phyloP scores from a whole-genome alignment of 2,329 filamentous ascomycete genomes.

The Phaeosphaeriaceae sp. region DNA sequence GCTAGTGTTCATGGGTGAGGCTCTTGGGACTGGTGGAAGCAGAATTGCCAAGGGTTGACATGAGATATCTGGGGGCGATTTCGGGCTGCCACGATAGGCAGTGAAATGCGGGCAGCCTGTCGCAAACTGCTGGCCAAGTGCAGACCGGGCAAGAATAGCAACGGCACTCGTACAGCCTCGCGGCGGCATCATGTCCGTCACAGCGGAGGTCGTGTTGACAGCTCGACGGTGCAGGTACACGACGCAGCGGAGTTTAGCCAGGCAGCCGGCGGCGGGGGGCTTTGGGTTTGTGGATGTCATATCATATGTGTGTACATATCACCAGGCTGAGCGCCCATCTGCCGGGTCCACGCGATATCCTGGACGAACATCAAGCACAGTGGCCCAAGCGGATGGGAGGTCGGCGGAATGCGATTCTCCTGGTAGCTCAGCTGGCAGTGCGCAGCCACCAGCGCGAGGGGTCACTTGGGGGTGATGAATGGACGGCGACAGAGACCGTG shows the following conservation, averaged over 20 bases:
- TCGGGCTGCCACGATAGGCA: background rate
- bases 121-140: conserved; percentile 11
- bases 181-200: conserved; percentile 18
- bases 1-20: conserved; percentile 23
- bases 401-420: conserved; percentile 13
- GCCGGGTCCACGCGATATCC: conserved; percentile 34
- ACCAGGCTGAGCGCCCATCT: conserved; percentile 33
- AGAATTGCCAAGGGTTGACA: background rate
- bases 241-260: conserved; percentile 7
- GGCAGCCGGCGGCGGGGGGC: conserved; percentile 27
- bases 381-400: conserved; percentile 20
- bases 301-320: conserved; percentile 14
- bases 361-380: conserved; percentile 38
- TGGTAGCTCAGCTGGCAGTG: conserved; percentile 24
- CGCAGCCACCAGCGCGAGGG: conserved; percentile 28
- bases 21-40: conserved; percentile 9
- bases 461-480: conserved; percentile 10
- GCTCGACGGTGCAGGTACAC: conserved; percentile 17
- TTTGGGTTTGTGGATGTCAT: conserved; percentile 38
- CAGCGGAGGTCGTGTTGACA: conserved; percentile 3
- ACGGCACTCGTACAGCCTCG: conserved; percentile 6
- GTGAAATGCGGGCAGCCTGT: background rate
- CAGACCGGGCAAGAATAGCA: conserved; percentile 28
- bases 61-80: background rate
- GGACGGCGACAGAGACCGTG: too few relatives aligned